These are phyloP conservation scores for Phytophthora colocasiae DNA, from an alignment of 352 stramenopile species.

Conservation along the genomic window DNA sequence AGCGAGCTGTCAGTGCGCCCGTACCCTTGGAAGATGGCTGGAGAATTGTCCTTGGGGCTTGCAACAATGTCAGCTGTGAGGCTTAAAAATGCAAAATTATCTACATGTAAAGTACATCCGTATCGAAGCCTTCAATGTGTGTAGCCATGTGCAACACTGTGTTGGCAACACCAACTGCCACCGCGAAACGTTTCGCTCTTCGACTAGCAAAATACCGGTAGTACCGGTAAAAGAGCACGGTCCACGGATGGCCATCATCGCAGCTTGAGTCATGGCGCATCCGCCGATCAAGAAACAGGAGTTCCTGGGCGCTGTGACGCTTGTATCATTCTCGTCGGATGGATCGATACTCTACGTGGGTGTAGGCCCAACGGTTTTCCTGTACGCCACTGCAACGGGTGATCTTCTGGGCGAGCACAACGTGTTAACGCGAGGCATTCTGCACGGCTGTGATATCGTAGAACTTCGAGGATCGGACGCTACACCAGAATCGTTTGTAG, in stretches of 20 bases:
- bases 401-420: conserved; percentile 51
- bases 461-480: not conserved
- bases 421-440: conserved; percentile 68
- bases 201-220: conserved; percentile 28
- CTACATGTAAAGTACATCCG: too few species aligned
- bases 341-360: conserved; percentile 80
- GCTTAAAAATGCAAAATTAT: conserved; percentile 17
- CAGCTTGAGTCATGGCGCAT: conserved; percentile 4
- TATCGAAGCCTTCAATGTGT: not conserved
- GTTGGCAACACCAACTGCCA: too few species aligned
- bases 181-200: too few species aligned
- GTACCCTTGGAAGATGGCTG: conserved; percentile 20
- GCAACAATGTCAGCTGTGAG: conserved; percentile 9
- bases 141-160: conserved; percentile 23
- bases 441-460: conserved; percentile 76
- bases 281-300: conserved; percentile 58
- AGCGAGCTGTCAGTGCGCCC: conserved; percentile 5
- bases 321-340: conserved; percentile 75
- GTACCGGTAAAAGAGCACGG: conserved; percentile 1
- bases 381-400: conserved; percentile 64
- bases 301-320: conserved; percentile 85
- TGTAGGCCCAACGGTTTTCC: conserved; percentile 66
- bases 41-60: conserved; percentile 8
- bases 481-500: conserved; percentile 28
- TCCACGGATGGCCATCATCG: not conserved